A percentile compares a stretch with the other conserved stretches of the same genome.
phyloP scores from a whole-genome alignment of 306 rosid species.

The Begonia peltatifolia region DNA sequence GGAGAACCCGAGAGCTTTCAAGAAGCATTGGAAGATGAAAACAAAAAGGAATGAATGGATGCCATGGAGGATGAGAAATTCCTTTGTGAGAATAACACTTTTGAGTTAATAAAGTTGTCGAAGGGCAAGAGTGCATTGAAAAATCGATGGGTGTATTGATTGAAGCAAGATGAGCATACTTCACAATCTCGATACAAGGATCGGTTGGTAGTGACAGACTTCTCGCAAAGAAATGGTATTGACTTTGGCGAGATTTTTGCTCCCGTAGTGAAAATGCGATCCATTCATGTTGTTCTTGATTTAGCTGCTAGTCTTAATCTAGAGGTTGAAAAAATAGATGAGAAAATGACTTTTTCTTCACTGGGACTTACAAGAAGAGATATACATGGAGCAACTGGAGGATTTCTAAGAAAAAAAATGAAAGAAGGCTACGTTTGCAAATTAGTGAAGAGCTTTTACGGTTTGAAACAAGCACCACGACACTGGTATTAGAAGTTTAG shows the following conservation, averaged over 20 bases:
- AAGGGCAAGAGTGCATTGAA: constrained; percentile 1
- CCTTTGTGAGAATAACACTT: constrained; percentile 1
- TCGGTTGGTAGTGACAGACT: neutral
- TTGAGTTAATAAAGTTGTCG: constrained; percentile 3
- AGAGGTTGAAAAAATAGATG: neutral
- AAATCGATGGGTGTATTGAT: constrained; percentile 8
- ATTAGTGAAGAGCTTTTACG: no score
- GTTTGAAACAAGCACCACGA: no score
- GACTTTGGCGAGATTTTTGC: neutral
- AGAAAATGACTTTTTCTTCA: neutral
- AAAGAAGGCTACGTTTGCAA: neutral
- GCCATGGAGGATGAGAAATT: constrained; percentile 9
- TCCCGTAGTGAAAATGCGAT: neutral
- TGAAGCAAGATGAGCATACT: constrained; percentile 1
- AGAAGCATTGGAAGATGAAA: neutral
- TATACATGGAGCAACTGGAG: neutral
- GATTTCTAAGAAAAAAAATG: neutral
- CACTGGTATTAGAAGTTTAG: no score
- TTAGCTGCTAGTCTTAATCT: neutral
- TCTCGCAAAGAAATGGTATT: no score
- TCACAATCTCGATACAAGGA: neutral
- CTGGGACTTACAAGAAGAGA: neutral
- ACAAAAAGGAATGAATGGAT: neutral
- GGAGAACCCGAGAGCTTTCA: neutral
- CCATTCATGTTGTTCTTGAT: neutral